Evolutionary conservation across 139 green algal species (phyloP), one percentile per base, ranked within the genome.

Genomic region (Chlamydomonas sp.): DNA sequence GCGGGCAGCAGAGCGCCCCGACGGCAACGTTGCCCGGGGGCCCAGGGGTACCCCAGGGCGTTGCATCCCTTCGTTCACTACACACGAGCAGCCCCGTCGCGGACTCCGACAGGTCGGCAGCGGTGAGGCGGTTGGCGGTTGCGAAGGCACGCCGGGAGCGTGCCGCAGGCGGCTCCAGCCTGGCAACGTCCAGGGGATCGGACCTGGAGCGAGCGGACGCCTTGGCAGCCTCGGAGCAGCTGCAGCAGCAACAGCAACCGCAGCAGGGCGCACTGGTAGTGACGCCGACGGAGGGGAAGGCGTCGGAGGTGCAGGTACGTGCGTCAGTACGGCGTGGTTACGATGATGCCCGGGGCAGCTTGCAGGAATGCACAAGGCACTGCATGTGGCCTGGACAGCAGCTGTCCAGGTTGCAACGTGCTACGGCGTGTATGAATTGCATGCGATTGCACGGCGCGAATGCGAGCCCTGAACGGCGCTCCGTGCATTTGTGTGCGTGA

Each of bases 291-390:
- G 88, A 91, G 72, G 72, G 79, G 18, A 58, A 63, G 61, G 88
- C 88, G 0, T 83, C 88, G 17, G 83, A 89, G 14, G 60, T 60
- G 3, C 88, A 91, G 82, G 74, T 90, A 10, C 15, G 31, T 49
- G 31, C 31, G 31, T 49, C 31, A 49, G 31, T 49, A 49, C 31
- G 31, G 31, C 31, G 31, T 49, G 31, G 31, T 49, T 49, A 49
- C 31, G 31, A 49, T 49, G 31, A 49, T 49, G 31, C 31, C 31
- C 31, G 31, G 31, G 31, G 31, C 31, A 49, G 31, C 31, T 49
- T 49, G 31, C 31, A 49, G 31, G 31, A 49, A 49, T 49, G 31
- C 31, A 49, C 31, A 49, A 49, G 31, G 31, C 31, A 49, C 31
- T 49, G 31, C 31, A 49, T 49, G 31, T 49, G 31, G 31, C 31